A percentile compares a stretch with the other conserved stretches of the same genome.
Evolutionary conservation across 2,329 filamentous ascomycete genomes (phyloP).

Genomic region (Monosporascus sp.): DNA sequence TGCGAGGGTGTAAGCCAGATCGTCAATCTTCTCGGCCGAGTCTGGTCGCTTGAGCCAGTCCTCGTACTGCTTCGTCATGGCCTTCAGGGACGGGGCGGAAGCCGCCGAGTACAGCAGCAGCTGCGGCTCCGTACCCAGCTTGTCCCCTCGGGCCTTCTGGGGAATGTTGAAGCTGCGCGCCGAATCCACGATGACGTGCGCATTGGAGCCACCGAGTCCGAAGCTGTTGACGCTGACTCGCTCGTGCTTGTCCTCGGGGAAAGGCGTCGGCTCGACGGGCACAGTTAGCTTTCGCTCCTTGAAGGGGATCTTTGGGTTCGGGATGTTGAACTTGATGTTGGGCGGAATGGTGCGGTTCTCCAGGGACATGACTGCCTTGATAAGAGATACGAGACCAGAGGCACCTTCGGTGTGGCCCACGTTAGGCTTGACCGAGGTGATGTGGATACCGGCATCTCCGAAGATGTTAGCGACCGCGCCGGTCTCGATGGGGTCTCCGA

Average conservation of each 20-base stretch:
- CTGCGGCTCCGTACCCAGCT: no score
- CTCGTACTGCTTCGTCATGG: no score
- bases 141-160: no score
- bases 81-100: no score
- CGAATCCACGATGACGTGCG: no score
- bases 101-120: no score
- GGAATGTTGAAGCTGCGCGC: no score
- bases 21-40: background rate
- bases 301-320: constrained; percentile 23
- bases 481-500: constrained; percentile 37
- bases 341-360: constrained; percentile 20
- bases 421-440: constrained; percentile 19
- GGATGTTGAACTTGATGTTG: constrained; percentile 25
- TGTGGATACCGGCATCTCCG: constrained; percentile 19
- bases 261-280: constrained; percentile 6
- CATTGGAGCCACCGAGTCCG: no score
- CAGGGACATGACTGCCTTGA: constrained; percentile 29
- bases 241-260: no score
- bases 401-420: constrained; percentile 26
- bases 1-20: background rate
- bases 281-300: constrained; percentile 12
- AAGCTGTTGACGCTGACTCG: no score
- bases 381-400: constrained; percentile 22
- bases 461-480: constrained; percentile 28
- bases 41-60: no score